phyloP scores from a whole-genome alignment of 2,329 filamentous ascomycete genomes.

The Lomentospora prolificans region DNA sequence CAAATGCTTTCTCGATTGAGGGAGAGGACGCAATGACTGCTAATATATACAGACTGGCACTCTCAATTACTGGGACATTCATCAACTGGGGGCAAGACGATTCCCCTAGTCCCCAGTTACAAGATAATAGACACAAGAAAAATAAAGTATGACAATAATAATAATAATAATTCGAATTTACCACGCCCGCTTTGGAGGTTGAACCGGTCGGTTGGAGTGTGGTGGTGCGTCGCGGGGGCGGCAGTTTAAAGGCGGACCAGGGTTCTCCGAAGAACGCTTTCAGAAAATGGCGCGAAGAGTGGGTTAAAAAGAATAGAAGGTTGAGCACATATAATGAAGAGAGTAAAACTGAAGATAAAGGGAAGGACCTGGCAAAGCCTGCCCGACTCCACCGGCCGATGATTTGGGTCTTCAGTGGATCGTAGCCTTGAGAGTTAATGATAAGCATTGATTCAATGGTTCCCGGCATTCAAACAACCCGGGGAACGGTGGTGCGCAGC shows the following conservation, averaged over 20 bases:
- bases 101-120: background rate
- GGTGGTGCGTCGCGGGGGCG: background rate
- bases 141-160: background rate
- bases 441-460: no score
- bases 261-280: background rate
- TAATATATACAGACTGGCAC: background rate
- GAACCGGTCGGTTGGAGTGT: background rate
- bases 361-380: no score
- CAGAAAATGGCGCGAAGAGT: background rate
- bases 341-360: no score
- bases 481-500: no score
- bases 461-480: no score
- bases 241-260: background rate
- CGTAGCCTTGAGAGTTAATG: no score
- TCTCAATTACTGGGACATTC: background rate
- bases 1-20: no score
- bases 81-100: background rate
- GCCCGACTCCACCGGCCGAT: no score
- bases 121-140: background rate
- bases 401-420: no score
- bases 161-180: background rate
- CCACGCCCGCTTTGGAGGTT: background rate
- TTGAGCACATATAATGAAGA: no score
- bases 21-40: no score
- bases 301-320: background rate